These are phyloP conservation scores for Taxawa tesnikishii DNA, from an alignment of 2,329 filamentous ascomycete species.

Conservation along the genomic window DNA sequence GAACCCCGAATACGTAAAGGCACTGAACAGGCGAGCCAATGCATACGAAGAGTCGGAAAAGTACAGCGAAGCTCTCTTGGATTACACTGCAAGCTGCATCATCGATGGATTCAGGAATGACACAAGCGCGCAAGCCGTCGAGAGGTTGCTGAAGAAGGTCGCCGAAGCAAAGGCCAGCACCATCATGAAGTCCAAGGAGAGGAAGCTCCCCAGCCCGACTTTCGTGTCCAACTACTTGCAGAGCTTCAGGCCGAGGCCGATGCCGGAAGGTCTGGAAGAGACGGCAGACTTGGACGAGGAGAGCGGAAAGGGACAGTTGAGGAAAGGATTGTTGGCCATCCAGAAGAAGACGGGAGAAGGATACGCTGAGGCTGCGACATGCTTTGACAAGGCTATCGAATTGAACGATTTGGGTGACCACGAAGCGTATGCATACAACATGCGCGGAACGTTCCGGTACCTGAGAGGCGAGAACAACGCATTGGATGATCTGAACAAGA, in stretches of 20 bases:
- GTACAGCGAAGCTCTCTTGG: slow-evolving; percentile 87
- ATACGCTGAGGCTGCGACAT: slow-evolving; percentile 75
- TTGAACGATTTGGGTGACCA: slow-evolving; percentile 66
- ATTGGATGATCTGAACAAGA: slow-evolving; percentile 77
- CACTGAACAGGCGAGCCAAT: slow-evolving; percentile 88
- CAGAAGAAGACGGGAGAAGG: slow-evolving; percentile 79
- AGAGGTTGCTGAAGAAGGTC: slow-evolving; percentile 90
- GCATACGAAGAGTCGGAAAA: slow-evolving; percentile 88
- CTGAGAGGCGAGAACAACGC: slow-evolving; percentile 77
- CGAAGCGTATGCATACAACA: slow-evolving; percentile 89
- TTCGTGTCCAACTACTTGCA: slow-evolving; percentile 98
- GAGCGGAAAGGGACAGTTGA: slow-evolving; percentile 74
- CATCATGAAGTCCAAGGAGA: slow-evolving; percentile 67
- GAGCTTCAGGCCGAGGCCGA: slow-evolving; percentile 78
- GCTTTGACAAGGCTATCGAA: slow-evolving; percentile 82
- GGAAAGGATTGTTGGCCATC: slow-evolving; percentile 69
- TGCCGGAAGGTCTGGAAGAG: slow-evolving; percentile 73
- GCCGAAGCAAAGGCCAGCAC: slow-evolving; percentile 87
- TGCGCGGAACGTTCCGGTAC: slow-evolving; percentile 92
- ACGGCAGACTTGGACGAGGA: slow-evolving; percentile 63
- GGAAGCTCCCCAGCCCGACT: slow-evolving; percentile 85
- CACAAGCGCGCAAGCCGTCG: slow-evolving; percentile 74
- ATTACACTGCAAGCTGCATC: slow-evolving; percentile 98
- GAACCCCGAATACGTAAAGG: slow-evolving; percentile 94
- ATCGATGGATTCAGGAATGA: slow-evolving; percentile 96